phyloP scores from a whole-genome alignment of 352 stramenopile species.

The Globisporangium okanoganense region DNA sequence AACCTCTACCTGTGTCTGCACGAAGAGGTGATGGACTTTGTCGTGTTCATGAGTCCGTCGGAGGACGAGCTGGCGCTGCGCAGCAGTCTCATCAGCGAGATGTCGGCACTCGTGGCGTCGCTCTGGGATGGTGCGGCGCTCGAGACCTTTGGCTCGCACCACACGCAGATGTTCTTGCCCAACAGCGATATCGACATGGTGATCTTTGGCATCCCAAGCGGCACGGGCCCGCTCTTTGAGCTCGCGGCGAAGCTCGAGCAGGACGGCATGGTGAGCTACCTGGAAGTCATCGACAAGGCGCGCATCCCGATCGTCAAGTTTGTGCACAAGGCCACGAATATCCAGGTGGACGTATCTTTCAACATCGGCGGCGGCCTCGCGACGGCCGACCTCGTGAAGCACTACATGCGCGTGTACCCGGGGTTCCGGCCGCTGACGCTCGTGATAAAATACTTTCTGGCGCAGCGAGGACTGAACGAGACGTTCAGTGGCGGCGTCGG shows the following conservation, averaged over 20 bases:
- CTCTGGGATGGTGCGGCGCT: constrained; percentile 67
- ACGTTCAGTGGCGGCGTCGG: constrained; percentile 93
- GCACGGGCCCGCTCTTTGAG: constrained; percentile 51
- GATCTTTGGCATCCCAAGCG: constrained; percentile 67
- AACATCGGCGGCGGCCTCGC: constrained; percentile 78
- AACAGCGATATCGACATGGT: constrained; percentile 95
- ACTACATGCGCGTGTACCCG: constrained; percentile 91
- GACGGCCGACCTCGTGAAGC: constrained; percentile 86
- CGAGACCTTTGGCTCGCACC: constrained; percentile 91
- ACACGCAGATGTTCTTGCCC: constrained; percentile 91
- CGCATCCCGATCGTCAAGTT: constrained; percentile 97
- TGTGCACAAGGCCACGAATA: constrained; percentile 82
- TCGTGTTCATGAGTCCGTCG: constrained; percentile 86
- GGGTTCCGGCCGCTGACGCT: constrained; percentile 91
- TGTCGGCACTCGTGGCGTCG: constrained; percentile 52
- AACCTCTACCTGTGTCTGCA: constrained; percentile 90
- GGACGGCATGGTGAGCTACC: constrained; percentile 80
- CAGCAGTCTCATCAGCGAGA: constrained; percentile 67
- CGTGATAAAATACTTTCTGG: constrained; percentile 95
- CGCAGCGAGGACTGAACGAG: constrained; percentile 91
- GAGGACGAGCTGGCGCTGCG: constrained; percentile 68
- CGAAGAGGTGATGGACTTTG: constrained; percentile 96
- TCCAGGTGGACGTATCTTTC: constrained; percentile 94
- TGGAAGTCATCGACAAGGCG: constrained; percentile 95
- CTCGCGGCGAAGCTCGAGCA: constrained; percentile 50